Base-by-base conservation (phyloP, 306 rosid genomes). In the Prunus mongolica region DNA sequence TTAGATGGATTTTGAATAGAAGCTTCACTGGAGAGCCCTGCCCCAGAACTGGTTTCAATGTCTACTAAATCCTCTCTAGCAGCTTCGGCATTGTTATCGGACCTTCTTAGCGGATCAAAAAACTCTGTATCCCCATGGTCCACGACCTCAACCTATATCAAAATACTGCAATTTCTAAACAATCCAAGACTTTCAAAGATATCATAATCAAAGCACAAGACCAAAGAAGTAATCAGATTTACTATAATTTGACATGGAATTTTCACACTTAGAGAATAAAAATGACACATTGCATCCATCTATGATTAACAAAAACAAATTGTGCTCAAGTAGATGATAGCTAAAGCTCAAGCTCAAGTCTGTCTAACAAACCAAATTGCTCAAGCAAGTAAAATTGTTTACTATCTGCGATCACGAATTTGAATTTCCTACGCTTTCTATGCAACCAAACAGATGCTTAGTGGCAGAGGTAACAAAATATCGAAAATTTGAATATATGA, bases 51-150 rank as follows among this genome's bases (percentile, higher is more conserved):
- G 12, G 8, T 70, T 25, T 78, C 87, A 63, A 41, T 55, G n/a
- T 79, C 89, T 70, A 58, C 83, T 51, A 45, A 66, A 76, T 46
- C 71, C 32, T 62, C 76, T 51, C 14, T 57, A 20, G 77, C 63
- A 72, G 76, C 82, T 9, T 81, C 75, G 52, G 81, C 82, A 71
- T 80, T 67, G 76, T 71, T 78, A 60, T 76, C 82, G 56, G 74
- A 81, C 74, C 80, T 89, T 85, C 98, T 90, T 41, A 95, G 87
- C 14, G 97, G 98, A 67, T 95, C 98, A 78, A 81, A 82, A 78
- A 88, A 92, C 79, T 82, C 87, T 27, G 24, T 19, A 25, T 79
- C 80, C 77, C 75, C 88, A 80, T 54, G 20, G 71, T 86, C 89
- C 52, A 75, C 81, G 46, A 63, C 73, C 57, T 73, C 84, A 55